Base-by-base conservation (phyloP, 257 asterid species). In the Solanum clarkiae region DNA sequence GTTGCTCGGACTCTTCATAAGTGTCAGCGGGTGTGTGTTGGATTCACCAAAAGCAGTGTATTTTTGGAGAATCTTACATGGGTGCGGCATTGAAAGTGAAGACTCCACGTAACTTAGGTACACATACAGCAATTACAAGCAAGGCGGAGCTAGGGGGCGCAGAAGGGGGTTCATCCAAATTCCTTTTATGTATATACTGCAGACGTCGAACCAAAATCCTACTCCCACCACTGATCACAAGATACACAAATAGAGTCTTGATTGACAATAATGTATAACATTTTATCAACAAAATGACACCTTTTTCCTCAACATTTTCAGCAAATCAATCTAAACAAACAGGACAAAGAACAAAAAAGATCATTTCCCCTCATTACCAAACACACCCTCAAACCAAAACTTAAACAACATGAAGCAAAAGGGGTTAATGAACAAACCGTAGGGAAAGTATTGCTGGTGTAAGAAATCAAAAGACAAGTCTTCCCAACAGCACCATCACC, bases 401-500 rank as follows among this genome's bases (percentile, higher is more conserved):
- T 8, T 4, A 18, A 26, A 86, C 10, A 83, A 59, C 22, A 63
- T 2, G 40, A 62, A 53, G 40, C 8, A 44, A 59, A 32, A 7
- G 29, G 20, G 24, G 17, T 2, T 62, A 22, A 36, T 7, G n/a
- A 40, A 51, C 84, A 54, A n/a, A 86, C 88, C 88, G 88, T 86
- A 11, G 88, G 88, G 32, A 86, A 86, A 22, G 88, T 86, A 56
- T 86, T 86, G 66, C 88, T 86, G 65, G 88, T 86, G 57, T 86
- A 86, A 56, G 88, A 86, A 86, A 86, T 86, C 86, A 86, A 83
- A 66, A 86, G 86, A 57, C 88, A 86, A 1, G 88, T 86, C 82
- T 86, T 86, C 12, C 88, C 88, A 86, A 86, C 88, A 24, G 88
- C 88, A 77, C 88, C 88, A 77, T 86, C 88, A 51, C 88, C 88